Base-by-base conservation (phyloP, 2,329 filamentous ascomycete species). In the Exophiala phaeomuriformis region DNA sequence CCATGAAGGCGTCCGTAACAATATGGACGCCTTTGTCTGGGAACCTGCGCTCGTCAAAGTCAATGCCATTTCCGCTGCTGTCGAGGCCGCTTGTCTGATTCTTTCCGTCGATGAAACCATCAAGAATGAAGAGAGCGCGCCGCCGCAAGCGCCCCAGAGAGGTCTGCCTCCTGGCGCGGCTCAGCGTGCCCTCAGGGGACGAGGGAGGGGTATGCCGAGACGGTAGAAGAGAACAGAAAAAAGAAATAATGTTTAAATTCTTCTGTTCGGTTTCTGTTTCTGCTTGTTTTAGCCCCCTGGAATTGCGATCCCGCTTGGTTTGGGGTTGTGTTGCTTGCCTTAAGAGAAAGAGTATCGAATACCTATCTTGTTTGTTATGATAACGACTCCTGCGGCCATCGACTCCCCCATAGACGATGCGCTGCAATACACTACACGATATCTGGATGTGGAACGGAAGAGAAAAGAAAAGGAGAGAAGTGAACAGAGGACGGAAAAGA, bases 81-180 rank as follows among this genome's bases (percentile, higher is more conserved):
- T 90, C 32, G 93, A 98, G 75, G 93, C 93, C 27, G 87, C 86
- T 63, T 98, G 93, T 75, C 75, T 98, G 75, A 97, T 98, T 63
- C 75, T 98, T 65, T 86, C 89, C 64, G 93, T 98, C 52, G 93
- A 98, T 68, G 93, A 98, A 82, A 98, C 93, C 33, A 97, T 98
- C 73, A 90, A 81, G 73, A 98, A 98, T 73, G 89, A 98, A 76
- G 90, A 97, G 76, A 95, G 88, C 66, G 80, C 84, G 64, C 77
- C 83, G 70, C 86, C 90, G 28, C 88, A 95, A 71, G 89, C 83
- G 5, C 91, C 91, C 0, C 80, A 82, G 52, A 79, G 86, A 70
- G 80, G 82, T 19, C 75, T 90, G 62, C 87, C 86, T 3, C 84
- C 85, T 1, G 87, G 86, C 62, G 90, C 91, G 27, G 90, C 91